phyloP scores from a whole-genome alignment of 2,329 filamentous ascomycete species.

The Fusarium gaditjirri region DNA sequence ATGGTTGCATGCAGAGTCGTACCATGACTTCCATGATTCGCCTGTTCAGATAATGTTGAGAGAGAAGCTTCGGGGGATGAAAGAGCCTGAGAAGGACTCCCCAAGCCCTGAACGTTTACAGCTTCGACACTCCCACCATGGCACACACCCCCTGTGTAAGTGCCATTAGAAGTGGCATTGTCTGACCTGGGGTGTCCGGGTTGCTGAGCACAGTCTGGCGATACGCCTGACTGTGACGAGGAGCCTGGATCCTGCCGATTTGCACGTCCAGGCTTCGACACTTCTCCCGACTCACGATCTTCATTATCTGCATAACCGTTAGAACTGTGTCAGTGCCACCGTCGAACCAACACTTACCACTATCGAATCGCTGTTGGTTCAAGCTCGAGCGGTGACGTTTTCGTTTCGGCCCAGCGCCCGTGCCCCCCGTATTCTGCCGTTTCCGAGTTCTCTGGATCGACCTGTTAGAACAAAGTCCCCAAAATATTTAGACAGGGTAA shows the following conservation, averaged over 20 bases:
- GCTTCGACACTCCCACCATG: neutral
- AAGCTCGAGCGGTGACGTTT: slow-evolving; percentile 23
- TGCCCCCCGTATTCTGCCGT: slow-evolving; percentile 6
- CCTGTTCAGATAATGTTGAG: neutral
- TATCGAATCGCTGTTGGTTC: slow-evolving; percentile 19
- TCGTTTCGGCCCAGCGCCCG: slow-evolving; percentile 19
- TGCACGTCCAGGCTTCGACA: neutral
- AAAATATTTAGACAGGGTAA: neutral
- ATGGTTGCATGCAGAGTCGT: neutral
- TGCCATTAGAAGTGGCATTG: neutral
- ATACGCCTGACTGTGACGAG: neutral
- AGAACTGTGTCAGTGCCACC: neutral
- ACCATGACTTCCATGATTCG: neutral
- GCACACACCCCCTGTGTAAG: slow-evolving; percentile 8
- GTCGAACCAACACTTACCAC: neutral
- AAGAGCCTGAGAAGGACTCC: neutral
- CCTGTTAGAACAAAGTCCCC: slow-evolving; percentile 19
- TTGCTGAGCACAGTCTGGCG: neutral
- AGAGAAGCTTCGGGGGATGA: neutral
- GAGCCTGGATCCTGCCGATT: neutral
- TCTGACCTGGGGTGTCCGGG: neutral
- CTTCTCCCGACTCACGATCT: neutral
- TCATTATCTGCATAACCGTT: slow-evolving; percentile 2
- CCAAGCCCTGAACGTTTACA: neutral
- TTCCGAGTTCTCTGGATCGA: slow-evolving; percentile 17